Conservation (phyloP, 257 asterid genomes). For the Capsicum baccatum region DNA sequence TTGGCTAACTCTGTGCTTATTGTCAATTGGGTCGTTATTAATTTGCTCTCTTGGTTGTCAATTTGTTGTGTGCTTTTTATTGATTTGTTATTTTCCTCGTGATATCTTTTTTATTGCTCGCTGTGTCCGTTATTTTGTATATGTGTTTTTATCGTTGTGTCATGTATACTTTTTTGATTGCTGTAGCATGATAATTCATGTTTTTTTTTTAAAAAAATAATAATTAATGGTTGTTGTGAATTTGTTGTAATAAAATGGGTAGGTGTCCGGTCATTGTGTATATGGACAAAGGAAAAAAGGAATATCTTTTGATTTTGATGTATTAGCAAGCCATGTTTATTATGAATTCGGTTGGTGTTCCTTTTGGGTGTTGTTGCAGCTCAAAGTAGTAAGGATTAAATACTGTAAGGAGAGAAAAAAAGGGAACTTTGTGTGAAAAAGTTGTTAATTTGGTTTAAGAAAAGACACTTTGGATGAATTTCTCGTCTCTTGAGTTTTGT, state of each 20-base stretch:
- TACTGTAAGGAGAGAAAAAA: neutral
- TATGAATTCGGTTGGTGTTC: neutral
- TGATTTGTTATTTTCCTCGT: neutral
- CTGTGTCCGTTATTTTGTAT: neutral
- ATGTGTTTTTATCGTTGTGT: neutral
- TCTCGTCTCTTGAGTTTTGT: neutral
- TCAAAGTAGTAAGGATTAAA: neutral
- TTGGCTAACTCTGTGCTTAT: neutral
- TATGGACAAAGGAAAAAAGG: neutral
- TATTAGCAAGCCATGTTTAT: slow-evolving; percentile 3
- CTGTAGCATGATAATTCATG: neutral
- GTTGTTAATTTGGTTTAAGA: neutral
- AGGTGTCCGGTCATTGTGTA: neutral
- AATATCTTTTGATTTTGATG: neutral
- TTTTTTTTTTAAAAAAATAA: too few species aligned
- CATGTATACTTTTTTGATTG: neutral
- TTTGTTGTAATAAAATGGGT: neutral
- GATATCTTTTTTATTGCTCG: neutral
- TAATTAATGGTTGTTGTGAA: neutral
- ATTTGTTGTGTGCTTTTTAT: neutral
- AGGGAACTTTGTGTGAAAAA: too few species aligned
- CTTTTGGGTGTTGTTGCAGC: neutral
- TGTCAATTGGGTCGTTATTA: neutral
- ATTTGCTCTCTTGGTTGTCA: neutral
- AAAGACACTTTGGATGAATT: neutral